These are phyloP conservation scores for Melanomma pulvis-pyrius DNA, from an alignment of 495 filamentous ascomycete genomes.

Conservation along the genomic window DNA sequence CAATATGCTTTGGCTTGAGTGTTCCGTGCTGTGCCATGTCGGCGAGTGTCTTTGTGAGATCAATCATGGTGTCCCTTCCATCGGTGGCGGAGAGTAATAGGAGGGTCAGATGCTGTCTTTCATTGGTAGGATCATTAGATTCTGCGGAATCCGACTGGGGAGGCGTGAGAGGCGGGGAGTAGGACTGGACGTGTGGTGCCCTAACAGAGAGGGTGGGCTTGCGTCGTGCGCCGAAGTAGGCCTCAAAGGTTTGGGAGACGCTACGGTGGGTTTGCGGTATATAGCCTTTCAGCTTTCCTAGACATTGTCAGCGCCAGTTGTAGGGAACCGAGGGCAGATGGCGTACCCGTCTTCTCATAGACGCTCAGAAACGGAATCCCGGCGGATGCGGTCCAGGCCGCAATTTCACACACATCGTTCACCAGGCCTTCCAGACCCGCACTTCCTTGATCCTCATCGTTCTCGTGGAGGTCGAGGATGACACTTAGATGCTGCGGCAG, in stretches of 20 bases:
- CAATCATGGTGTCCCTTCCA: slow-evolving; percentile 88
- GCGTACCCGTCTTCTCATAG: slow-evolving; percentile 85
- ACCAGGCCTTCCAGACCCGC: slow-evolving; percentile 77
- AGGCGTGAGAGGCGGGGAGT: slow-evolving; percentile 47
- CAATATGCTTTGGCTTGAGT: slow-evolving; percentile 76
- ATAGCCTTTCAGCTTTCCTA: slow-evolving; percentile 84
- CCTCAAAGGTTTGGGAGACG: slow-evolving; percentile 71
- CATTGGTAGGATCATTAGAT: slow-evolving; percentile 25
- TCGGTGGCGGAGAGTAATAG: slow-evolving; percentile 87
- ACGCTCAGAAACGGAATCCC: slow-evolving; percentile 84
- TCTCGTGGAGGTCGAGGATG: slow-evolving; percentile 73
- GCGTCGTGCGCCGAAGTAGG: slow-evolving; percentile 81
- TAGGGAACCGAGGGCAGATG: neutral
- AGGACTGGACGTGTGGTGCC: slow-evolving; percentile 71
- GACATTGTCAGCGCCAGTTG: slow-evolving; percentile 5
- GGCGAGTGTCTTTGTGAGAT: slow-evolving; percentile 90
- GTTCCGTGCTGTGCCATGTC: slow-evolving; percentile 93
- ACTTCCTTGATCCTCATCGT: slow-evolving; percentile 66
- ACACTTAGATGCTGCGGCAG: slow-evolving; percentile 87
- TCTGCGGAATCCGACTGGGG: slow-evolving; percentile 26
- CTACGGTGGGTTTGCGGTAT: slow-evolving; percentile 74
- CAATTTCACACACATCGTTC: slow-evolving; percentile 85
- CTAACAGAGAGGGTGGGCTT: slow-evolving; percentile 65
- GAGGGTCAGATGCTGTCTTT: slow-evolving; percentile 64
- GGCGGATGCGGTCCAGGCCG: slow-evolving; percentile 86